Percentiles rank a stretch among this genome's conserved stretches.
Conservation (phyloP, 805 yeast genomes). For the Saccharomyces paradoxus region DNA sequence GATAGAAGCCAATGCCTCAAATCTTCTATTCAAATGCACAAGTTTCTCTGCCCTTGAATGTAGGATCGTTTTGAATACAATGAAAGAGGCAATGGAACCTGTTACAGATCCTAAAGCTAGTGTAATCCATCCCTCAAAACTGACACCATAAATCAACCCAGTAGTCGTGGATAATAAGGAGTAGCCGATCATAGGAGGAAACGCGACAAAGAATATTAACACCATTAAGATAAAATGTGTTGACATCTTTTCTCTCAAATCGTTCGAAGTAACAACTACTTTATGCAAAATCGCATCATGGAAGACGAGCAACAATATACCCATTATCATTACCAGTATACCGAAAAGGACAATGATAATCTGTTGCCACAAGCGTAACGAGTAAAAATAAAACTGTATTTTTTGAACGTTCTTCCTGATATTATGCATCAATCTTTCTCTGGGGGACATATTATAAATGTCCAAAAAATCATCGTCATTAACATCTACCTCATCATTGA, state of each 20-base stretch:
- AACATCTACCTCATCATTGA: constrained; percentile 2
- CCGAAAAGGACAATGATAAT: constrained; percentile 9
- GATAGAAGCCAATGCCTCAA: constrained; percentile 68
- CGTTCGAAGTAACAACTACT: constrained; percentile 38
- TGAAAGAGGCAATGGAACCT: constrained; percentile 73
- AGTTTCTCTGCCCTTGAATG: constrained; percentile 50
- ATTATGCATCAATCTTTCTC: constrained; percentile 24
- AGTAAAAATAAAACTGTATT: constrained; percentile 10
- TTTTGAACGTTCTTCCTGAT: constrained; percentile 10
- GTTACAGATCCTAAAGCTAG: constrained; percentile 57
- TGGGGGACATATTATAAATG: constrained; percentile 27
- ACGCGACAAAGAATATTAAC: constrained; percentile 58
- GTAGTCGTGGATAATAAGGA: constrained; percentile 54
- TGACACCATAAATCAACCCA: constrained; percentile 80
- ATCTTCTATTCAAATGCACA: constrained; percentile 51
- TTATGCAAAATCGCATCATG: constrained; percentile 23
- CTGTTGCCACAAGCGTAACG: constrained; percentile 21
- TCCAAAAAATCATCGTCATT: constrained; percentile 29
- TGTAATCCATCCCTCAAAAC: constrained; percentile 66
- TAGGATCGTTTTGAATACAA: constrained; percentile 54
- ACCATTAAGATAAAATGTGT: constrained; percentile 43
- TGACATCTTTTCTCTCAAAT: constrained; percentile 33
- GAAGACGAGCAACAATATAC: constrained; percentile 18
- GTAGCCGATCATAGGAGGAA: constrained; percentile 88
- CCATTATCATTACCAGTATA: constrained; percentile 9